Conservation (phyloP, 2,329 filamentous ascomycete genomes). For the Trichoderma sp. region DNA sequence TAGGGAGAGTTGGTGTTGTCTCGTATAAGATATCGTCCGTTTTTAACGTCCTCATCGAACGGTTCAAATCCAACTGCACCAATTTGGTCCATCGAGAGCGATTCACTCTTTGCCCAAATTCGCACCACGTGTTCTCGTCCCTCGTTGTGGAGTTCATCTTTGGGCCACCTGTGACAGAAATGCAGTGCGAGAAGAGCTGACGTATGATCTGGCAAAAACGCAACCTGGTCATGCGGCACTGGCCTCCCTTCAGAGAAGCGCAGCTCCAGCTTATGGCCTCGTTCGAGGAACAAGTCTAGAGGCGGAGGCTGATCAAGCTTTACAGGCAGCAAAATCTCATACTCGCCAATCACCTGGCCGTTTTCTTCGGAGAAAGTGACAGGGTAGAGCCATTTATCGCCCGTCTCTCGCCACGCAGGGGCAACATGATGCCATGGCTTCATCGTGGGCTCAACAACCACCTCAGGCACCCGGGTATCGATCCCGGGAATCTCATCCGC, state of each 20-base stretch:
- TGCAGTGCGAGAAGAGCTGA: constrained; percentile 48
- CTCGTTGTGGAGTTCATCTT: constrained; percentile 34
- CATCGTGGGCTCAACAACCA: constrained; percentile 42
- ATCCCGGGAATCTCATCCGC: constrained; percentile 43
- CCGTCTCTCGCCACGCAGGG: constrained; percentile 44
- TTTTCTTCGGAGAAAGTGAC: constrained; percentile 41
- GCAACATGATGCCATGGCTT: constrained; percentile 53
- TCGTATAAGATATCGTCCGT: constrained; percentile 44
- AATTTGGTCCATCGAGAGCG: constrained; percentile 38
- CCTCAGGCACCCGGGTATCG: constrained; percentile 41
- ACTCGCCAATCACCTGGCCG: constrained; percentile 38
- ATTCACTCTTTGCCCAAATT: constrained; percentile 36
- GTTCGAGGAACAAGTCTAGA: constrained; percentile 46
- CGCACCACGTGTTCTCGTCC: constrained; percentile 46
- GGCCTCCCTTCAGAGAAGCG: constrained; percentile 28
- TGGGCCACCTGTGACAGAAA: constrained; percentile 50
- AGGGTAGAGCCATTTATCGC: constrained; percentile 33
- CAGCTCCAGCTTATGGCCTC: constrained; percentile 39
- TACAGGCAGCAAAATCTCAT: constrained; percentile 49
- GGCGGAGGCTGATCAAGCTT: constrained; percentile 41
- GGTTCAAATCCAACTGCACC: constrained; percentile 35
- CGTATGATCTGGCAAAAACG: constrained; percentile 46
- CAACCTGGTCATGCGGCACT: constrained; percentile 29
- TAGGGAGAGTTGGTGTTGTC: constrained; percentile 42
- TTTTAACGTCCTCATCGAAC: constrained; percentile 29